Conservation (phyloP, 75 land plant genomes). For the Cryptomeria japonica region DNA sequence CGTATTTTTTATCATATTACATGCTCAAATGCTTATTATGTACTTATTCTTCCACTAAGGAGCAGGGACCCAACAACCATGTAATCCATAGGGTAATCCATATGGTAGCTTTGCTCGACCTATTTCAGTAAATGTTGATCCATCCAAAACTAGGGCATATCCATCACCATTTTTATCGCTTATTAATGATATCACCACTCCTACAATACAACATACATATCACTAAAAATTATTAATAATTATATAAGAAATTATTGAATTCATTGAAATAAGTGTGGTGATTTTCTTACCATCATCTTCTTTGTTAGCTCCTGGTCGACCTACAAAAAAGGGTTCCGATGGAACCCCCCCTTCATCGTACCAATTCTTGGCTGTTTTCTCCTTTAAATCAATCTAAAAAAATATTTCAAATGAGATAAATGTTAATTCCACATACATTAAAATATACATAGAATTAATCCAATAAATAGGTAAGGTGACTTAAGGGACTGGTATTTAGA, state of each 20-base stretch:
- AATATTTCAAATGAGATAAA: background rate
- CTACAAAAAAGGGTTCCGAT: slow-evolving; percentile 83
- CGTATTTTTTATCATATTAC: no score
- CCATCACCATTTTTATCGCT: slow-evolving; percentile 61
- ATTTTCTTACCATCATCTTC: slow-evolving; percentile 78
- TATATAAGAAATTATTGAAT: background rate
- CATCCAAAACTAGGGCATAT: slow-evolving; percentile 61
- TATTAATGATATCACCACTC: slow-evolving; percentile 73
- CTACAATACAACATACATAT: slow-evolving; percentile 22
- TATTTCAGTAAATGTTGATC: slow-evolving; percentile 57
- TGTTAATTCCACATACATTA: background rate
- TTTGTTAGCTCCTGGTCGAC: slow-evolving; percentile 60
- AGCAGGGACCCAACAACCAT: slow-evolving; percentile 74
- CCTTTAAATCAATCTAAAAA: slow-evolving; percentile 61
- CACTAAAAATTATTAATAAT: background rate
- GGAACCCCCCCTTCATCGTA: slow-evolving; percentile 70
- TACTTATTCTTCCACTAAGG: background rate
- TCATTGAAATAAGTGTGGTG: background rate
- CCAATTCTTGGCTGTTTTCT: slow-evolving; percentile 72
- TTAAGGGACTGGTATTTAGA: background rate
- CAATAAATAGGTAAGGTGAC: background rate
- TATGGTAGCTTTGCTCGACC: slow-evolving; percentile 72
- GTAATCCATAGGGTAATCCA: slow-evolving; percentile 79
- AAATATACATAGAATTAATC: background rate
- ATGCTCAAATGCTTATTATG: background rate